Evolutionary conservation across 768 basidiomycete species (phyloP).

Genomic region (Suillus fuscotomentosus): DNA sequence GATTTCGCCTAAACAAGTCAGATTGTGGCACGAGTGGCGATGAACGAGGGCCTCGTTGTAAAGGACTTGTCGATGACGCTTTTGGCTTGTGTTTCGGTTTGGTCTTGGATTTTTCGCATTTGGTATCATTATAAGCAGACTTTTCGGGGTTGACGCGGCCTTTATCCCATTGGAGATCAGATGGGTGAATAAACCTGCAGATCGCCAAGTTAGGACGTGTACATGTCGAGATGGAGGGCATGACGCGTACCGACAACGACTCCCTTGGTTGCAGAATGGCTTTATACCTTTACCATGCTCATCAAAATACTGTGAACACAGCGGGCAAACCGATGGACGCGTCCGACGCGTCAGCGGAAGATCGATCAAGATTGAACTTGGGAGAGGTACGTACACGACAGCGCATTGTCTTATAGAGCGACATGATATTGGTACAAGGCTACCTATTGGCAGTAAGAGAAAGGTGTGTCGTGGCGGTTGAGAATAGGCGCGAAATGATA

Average conservation of each 20-base stretch:
- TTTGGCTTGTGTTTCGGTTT: conserved; percentile 23
- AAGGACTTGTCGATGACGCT: conserved; percentile 18
- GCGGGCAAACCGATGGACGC: neutral
- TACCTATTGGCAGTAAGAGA: neutral
- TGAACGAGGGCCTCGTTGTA: conserved; percentile 23
- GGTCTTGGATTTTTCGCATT: conserved; percentile 19
- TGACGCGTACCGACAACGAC: conserved; percentile 45
- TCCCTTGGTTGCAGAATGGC: conserved; percentile 47
- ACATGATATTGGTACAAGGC: conserved; percentile 18
- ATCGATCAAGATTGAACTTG: neutral
- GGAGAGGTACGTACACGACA: conserved; percentile 41
- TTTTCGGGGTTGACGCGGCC: conserved; percentile 21
- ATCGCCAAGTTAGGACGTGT: conserved; percentile 8
- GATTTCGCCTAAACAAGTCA: conserved; percentile 39
- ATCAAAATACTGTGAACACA: conserved; percentile 45
- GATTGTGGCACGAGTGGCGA: conserved; percentile 43
- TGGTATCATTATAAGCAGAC: neutral
- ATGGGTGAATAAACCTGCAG: conserved; percentile 49
- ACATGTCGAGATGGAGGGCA: conserved; percentile 7
- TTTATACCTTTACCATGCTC: conserved; percentile 39
- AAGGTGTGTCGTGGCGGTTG: neutral
- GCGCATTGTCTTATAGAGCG: conserved; percentile 42
- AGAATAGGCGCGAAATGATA: neutral
- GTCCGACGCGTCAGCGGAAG: conserved; percentile 15
- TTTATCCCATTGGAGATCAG: conserved; percentile 42